Evolutionary conservation across 2,329 filamentous ascomycete species (phyloP), one percentile per base, ranked within the genome.

Genomic region (Ceratocystis cubensis): DNA sequence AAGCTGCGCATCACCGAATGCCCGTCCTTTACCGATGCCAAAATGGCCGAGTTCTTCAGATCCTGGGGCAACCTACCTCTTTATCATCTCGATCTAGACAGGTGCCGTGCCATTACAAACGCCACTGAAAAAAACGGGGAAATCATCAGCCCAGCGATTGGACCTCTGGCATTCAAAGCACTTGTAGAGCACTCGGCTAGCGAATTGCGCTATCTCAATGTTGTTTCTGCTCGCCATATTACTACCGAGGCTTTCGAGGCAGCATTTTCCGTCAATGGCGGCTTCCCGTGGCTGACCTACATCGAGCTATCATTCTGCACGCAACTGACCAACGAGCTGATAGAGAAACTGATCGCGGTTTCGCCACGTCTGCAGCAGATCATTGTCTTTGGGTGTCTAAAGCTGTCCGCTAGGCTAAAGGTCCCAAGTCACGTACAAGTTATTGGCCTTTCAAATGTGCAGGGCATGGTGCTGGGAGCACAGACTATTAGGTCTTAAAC

Each of bases 221-320:
- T 96, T n/a, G 84, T 89, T 15, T 89, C 88, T 0, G 96, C 91
- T 73, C 87, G 93, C 2, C 88, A 96, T 73, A 92, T 97, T 69
- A 82, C 84, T 1, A 79, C 82, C 44, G 77, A 82, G 17, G 85
- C 89, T 0, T 91, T 96, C 68, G 84, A 89, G 69, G 81, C 86
- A 8, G 86, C 88, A 0, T 96, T 97, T 72, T 76, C 78, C 5
- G 75, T 77, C 7, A 80, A 79, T 28, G 82, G 81, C 57, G 69
- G 65, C 1, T 96, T 95, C 70, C 84, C 87, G 0, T 78, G 84
- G 10, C 79, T 97, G 44, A 78, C 79, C 68, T 82, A 88, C 67
- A 78, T 96, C 56, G 91, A 96, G 73, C 78, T 94, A 56, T 89
- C 87, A 65, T 95, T 96, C 74, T 88, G 85, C 70, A 84, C 85